Evolutionary conservation across 1,284 basidiomycete genomes (phyloP).

Genomic region (Rhodofomes roseus): DNA sequence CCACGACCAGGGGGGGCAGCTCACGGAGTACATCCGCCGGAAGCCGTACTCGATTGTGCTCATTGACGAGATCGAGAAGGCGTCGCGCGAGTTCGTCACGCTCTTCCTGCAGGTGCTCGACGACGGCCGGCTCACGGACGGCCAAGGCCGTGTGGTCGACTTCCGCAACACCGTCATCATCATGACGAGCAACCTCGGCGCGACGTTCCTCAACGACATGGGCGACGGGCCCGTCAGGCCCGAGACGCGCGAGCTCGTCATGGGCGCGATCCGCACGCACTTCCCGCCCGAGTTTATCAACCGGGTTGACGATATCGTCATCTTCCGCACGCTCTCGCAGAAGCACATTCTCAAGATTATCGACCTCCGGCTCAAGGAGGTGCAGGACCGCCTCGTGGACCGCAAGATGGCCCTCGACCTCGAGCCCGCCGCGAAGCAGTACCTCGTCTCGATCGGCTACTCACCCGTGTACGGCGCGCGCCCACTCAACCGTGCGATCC

Average conservation of each 20-base stretch:
- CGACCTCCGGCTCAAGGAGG: slow-evolving; percentile 71
- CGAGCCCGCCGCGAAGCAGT: slow-evolving; percentile 77
- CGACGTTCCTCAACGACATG: slow-evolving; percentile 74
- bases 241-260: slow-evolving; percentile 65
- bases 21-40: slow-evolving; percentile 89
- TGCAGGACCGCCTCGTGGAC: slow-evolving; percentile 65
- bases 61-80: slow-evolving; percentile 90
- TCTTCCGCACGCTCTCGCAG: slow-evolving; percentile 83
- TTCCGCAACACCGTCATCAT: slow-evolving; percentile 91
- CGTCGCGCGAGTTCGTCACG: slow-evolving; percentile 86
- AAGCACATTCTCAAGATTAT: slow-evolving; percentile 81
- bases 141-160: slow-evolving; percentile 74
- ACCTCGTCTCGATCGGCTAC: slow-evolving; percentile 84
- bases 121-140: slow-evolving; percentile 92
- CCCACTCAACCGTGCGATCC: slow-evolving; percentile 89
- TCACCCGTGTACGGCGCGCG: slow-evolving; percentile 86
- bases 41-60: slow-evolving; percentile 83
- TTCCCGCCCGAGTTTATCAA: slow-evolving; percentile 96
- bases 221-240: slow-evolving; percentile 68
- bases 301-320: slow-evolving; percentile 85
- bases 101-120: slow-evolving; percentile 94
- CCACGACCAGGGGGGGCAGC: slow-evolving; percentile 85
- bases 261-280: slow-evolving; percentile 74
- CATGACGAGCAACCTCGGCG: slow-evolving; percentile 92
- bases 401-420: slow-evolving; percentile 80